Percentiles rank a stretch among this genome's conserved stretches.
Evolutionary conservation across 805 yeast genomes (phyloP).

Genomic region (Debaryomyces castellii): DNA sequence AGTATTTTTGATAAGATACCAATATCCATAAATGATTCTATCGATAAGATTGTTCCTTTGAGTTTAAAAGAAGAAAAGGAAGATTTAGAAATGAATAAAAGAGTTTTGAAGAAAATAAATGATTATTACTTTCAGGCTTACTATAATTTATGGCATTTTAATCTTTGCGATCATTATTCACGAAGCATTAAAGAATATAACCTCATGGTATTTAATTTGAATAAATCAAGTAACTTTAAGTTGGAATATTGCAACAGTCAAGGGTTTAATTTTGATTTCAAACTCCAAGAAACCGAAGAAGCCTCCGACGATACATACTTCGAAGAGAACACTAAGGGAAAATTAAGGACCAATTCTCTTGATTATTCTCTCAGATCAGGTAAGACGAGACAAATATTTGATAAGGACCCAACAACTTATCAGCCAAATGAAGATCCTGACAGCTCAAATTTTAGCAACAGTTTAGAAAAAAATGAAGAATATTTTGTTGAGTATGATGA

Average conservation of each 20-base stretch:
- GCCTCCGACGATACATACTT: slow-evolving; percentile 2
- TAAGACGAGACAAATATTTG: slow-evolving; percentile 1
- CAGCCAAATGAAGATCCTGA: not conserved
- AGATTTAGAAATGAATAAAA: slow-evolving; percentile 28
- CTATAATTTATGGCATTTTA: slow-evolving; percentile 76
- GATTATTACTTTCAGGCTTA: slow-evolving; percentile 64
- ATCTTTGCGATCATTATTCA: slow-evolving; percentile 54
- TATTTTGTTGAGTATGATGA: slow-evolving; percentile 7
- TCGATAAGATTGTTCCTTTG: slow-evolving; percentile 43
- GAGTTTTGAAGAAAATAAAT: slow-evolving; percentile 48
- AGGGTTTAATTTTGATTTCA: slow-evolving; percentile 64
- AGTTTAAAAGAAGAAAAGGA: slow-evolving; percentile 29
- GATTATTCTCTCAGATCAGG: slow-evolving; percentile 10
- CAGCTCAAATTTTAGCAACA: not conserved
- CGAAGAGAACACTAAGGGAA: slow-evolving; percentile 1
- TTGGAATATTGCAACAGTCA: slow-evolving; percentile 50
- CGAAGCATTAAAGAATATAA: slow-evolving; percentile 27
- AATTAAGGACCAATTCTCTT: not conserved
- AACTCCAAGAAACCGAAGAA: slow-evolving; percentile 21
- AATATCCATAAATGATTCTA: slow-evolving; percentile 36
- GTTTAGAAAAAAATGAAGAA: not conserved
- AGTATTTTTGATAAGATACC: slow-evolving; percentile 65
- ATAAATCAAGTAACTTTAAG: slow-evolving; percentile 45
- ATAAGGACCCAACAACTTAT: not conserved
- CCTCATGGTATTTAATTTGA: slow-evolving; percentile 45